phyloP scores from a whole-genome alignment of 441 rosid species.

The Aquilaria agallochum region DNA sequence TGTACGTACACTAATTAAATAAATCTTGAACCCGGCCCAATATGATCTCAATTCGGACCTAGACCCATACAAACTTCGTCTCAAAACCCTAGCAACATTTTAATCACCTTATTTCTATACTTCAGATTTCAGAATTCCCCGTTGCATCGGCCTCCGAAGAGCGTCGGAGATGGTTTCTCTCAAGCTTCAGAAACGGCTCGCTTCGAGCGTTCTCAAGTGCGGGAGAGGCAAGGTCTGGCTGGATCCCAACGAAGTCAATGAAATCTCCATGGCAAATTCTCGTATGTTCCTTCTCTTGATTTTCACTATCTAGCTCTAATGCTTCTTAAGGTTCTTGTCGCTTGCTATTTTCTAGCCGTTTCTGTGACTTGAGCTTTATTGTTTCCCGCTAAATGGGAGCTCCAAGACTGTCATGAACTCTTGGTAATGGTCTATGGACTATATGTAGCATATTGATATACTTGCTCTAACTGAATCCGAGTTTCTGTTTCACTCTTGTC shows the following conservation, averaged over 20 bases:
- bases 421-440: too few relatives aligned
- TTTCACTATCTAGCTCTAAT: neutral
- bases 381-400: too few relatives aligned
- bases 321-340: neutral
- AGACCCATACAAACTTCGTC: too few relatives aligned
- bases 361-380: neutral
- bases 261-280: constrained; percentile 89
- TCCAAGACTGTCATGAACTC: too few relatives aligned
- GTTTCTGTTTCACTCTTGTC: too few relatives aligned
- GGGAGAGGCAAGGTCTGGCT: constrained; percentile 80
- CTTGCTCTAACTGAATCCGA: too few relatives aligned
- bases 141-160: neutral
- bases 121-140: too few relatives aligned
- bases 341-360: neutral
- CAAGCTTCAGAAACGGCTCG: constrained; percentile 75
- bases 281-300: constrained; percentile 33
- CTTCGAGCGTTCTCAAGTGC: constrained; percentile 69
- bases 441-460: too few relatives aligned
- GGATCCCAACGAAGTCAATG: constrained; percentile 71
- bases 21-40: too few relatives aligned
- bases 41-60: too few relatives aligned
- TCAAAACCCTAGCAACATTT: constrained; percentile 10
- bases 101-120: neutral
- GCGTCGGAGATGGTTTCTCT: constrained; percentile 57
- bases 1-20: too few relatives aligned